phyloP scores from a whole-genome alignment of 176 grass and related monocot genomes.

The Elaeis guineensis region DNA sequence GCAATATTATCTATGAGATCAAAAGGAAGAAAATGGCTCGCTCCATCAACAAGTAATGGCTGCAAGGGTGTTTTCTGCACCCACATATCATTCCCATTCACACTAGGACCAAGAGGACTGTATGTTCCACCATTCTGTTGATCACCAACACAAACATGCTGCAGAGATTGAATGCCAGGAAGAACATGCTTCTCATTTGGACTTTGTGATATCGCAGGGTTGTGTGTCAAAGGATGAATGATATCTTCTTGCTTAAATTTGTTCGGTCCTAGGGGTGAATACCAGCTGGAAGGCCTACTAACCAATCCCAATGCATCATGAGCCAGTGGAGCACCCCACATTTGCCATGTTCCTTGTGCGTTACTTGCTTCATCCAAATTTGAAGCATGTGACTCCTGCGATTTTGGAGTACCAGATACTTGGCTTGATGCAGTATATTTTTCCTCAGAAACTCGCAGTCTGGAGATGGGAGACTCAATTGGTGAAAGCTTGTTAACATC shows the following conservation, averaged over 20 bases:
- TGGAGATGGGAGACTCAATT: slow-evolving; percentile 68
- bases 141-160: slow-evolving; percentile 15
- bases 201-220: slow-evolving; percentile 6
- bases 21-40: slow-evolving; percentile 51
- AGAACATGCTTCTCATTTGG: slow-evolving; percentile 3
- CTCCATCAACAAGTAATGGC: slow-evolving; percentile 41
- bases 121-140: slow-evolving; percentile 43
- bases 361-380: slow-evolving; percentile 33
- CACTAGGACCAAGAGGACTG: slow-evolving; percentile 20
- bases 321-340: slow-evolving; percentile 78
- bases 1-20: slow-evolving; percentile 43
- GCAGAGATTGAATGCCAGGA: slow-evolving; percentile 1
- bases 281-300: slow-evolving; percentile 48
- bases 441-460: slow-evolving; percentile 43
- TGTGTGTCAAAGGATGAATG: neutral
- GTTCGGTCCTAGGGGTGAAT: slow-evolving; percentile 29
- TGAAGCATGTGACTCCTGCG: slow-evolving; percentile 25
- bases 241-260: slow-evolving; percentile 28
- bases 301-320: slow-evolving; percentile 60
- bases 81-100: slow-evolving; percentile 42
- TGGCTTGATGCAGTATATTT: slow-evolving; percentile 26
- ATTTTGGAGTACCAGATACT: slow-evolving; percentile 13
- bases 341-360: slow-evolving; percentile 72
- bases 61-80: slow-evolving; percentile 43
- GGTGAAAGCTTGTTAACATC: slow-evolving; percentile 54